These are phyloP conservation scores for Scedosporium apiospermum DNA, from an alignment of 2,329 filamentous ascomycete genomes.

Conservation along the genomic window DNA sequence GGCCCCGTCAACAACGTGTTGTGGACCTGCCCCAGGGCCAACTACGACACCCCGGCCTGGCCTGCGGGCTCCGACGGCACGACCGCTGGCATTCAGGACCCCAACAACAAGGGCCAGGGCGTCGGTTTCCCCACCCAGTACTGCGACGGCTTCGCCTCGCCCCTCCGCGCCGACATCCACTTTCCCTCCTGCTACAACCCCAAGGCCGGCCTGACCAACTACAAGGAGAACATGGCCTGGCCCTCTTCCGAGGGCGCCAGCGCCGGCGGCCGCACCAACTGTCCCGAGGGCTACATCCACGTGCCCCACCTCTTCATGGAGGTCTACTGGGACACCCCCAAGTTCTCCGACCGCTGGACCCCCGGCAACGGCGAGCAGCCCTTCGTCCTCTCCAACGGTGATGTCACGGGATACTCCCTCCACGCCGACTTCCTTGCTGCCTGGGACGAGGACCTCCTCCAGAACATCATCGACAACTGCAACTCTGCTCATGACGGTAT, in stretches of 20 bases:
- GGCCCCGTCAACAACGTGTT: constrained; percentile 45
- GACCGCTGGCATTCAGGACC: constrained; percentile 44
- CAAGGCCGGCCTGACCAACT: constrained; percentile 45
- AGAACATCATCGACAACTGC: constrained; percentile 59
- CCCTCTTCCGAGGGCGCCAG: constrained; percentile 33
- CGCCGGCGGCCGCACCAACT: constrained; percentile 41
- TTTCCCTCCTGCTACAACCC: constrained; percentile 70
- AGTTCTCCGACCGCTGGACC: constrained; percentile 43
- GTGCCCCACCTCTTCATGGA: constrained; percentile 49
- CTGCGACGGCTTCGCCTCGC: constrained; percentile 54
- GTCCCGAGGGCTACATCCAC: constrained; percentile 44
- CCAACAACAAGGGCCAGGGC: constrained; percentile 44
- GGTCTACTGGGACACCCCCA: constrained; percentile 50
- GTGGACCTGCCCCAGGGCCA: constrained; percentile 51
- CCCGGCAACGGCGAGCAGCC: constrained; percentile 43
- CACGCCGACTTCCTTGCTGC: constrained; percentile 67
- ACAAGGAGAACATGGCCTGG: constrained; percentile 57
- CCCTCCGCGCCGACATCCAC: constrained; percentile 57
- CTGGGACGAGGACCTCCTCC: constrained; percentile 58
- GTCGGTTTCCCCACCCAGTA: constrained; percentile 61
- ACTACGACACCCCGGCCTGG: constrained; percentile 41
- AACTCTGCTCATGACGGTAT: constrained; percentile 49
- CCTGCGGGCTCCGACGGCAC: constrained; percentile 44
- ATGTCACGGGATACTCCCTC: constrained; percentile 58
- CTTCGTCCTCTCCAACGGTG: constrained; percentile 61